A percentile compares a stretch with the other conserved stretches of the same genome.
phyloP scores from a whole-genome alignment of 1,284 basidiomycete genomes.

The Puccinia novopanici region DNA sequence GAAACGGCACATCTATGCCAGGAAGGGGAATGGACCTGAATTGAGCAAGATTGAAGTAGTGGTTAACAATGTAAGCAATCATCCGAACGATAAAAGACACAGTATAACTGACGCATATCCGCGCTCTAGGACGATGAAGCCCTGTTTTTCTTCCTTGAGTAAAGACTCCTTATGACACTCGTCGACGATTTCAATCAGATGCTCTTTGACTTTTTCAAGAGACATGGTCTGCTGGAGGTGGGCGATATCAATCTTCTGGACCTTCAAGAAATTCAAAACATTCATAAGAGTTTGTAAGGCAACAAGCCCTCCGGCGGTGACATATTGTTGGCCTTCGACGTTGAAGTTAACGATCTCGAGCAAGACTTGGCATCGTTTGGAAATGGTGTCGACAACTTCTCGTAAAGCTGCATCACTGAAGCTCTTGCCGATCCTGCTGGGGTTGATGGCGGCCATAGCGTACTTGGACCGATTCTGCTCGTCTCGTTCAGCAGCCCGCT shows the following conservation, averaged over 20 bases:
- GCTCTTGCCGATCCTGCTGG: too few species aligned
- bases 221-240: slow-evolving; percentile 82
- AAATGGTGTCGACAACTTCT: too few species aligned
- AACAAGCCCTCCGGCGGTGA: slow-evolving; percentile 92
- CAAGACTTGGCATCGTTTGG: too few species aligned
- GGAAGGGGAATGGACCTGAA: slow-evolving; percentile 76
- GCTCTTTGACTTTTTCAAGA: too few species aligned
- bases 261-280: slow-evolving; percentile 92
- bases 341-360: too few species aligned
- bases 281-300: slow-evolving; percentile 91
- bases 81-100: neutral
- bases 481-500: slow-evolving; percentile 93
- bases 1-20: slow-evolving; percentile 98
- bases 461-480: too few species aligned
- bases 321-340: slow-evolving; percentile 71
- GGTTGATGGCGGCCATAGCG: too few species aligned
- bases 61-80: too few species aligned
- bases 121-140: slow-evolving; percentile 88
- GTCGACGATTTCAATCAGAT: too few species aligned
- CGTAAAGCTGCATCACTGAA: too few species aligned
- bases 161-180: slow-evolving; percentile 60
- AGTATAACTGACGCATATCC: slow-evolving; percentile 68
- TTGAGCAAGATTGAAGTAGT: neutral
- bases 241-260: slow-evolving; percentile 92
- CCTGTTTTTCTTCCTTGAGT: slow-evolving; percentile 72